Conservation (phyloP, 805 yeast species). For the Priceomyces melissophilus region DNA sequence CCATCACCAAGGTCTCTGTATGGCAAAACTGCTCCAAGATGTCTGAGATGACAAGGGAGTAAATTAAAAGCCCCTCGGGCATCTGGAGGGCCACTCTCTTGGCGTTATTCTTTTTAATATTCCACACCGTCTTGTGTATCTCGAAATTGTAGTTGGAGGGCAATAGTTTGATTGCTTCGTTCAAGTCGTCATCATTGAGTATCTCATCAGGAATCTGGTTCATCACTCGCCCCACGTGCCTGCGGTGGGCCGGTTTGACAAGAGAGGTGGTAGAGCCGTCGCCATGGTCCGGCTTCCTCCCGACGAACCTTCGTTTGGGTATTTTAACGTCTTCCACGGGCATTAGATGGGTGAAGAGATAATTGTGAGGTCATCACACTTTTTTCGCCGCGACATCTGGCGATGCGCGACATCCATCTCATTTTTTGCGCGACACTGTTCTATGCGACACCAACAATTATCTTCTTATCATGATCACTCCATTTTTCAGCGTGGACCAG, state of each 20-base stretch:
- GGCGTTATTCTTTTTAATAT: conserved; percentile 69
- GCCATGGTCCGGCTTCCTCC: conserved; percentile 32
- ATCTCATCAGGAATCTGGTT: conserved; percentile 90
- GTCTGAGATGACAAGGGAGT: conserved; percentile 85
- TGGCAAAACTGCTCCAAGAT: conserved; percentile 87
- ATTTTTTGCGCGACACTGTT: too few species aligned
- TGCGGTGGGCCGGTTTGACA: conserved; percentile 20
- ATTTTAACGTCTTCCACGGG: conserved; percentile 1
- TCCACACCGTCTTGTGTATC: conserved; percentile 94
- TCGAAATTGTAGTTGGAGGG: conserved; percentile 95
- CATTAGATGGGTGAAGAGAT: too few species aligned
- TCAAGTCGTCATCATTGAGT: conserved; percentile 72
- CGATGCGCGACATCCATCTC: too few species aligned
- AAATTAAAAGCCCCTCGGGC: conserved; percentile 94
- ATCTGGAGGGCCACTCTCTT: conserved; percentile 89
- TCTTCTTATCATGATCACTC: conserved; percentile 67
- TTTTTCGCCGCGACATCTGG: too few species aligned
- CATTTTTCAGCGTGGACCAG: conserved; percentile 72
- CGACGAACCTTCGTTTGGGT: conserved; percentile 61
- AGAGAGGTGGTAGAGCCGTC: conserved; percentile 22
- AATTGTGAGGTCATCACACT: too few species aligned
- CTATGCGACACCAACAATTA: too few species aligned
- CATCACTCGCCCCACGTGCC: conserved; percentile 56
- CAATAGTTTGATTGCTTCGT: conserved; percentile 72
- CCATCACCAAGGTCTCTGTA: conserved; percentile 91